Conservation (phyloP, 345 rosid species). For the Syzygium aromaticum region DNA sequence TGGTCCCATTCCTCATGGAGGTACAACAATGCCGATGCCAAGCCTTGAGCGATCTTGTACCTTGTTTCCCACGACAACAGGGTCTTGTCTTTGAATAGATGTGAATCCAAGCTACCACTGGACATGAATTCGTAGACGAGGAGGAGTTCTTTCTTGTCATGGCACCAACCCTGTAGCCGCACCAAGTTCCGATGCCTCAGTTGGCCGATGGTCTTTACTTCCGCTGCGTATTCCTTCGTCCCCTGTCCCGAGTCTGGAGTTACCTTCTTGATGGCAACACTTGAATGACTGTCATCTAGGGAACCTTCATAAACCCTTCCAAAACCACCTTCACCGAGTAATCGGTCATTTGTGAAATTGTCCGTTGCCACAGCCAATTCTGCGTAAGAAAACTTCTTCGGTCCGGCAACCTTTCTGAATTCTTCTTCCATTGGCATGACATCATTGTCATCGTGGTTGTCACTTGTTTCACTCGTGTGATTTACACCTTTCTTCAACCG, state of each 20-base stretch:
- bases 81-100: slow-evolving; percentile 7
- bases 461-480: not conserved
- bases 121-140: slow-evolving; percentile 15
- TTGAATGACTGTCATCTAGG: not conserved
- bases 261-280: not conserved
- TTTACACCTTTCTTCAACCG: not conserved
- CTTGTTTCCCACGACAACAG: slow-evolving; percentile 15
- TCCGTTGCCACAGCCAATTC: not conserved
- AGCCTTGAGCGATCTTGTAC: slow-evolving; percentile 12
- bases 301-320: not conserved
- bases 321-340: slow-evolving; percentile 4
- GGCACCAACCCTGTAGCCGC: not conserved
- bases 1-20: slow-evolving; percentile 16
- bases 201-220: slow-evolving; percentile 4
- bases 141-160: not conserved
- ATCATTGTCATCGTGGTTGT: not conserved
- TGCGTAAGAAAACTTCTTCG: not conserved
- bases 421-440: not conserved
- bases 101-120: slow-evolving; percentile 9
- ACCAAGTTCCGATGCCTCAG: slow-evolving; percentile 2
- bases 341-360: not conserved
- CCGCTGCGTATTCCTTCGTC: not conserved
- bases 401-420: not conserved
- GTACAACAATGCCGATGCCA: slow-evolving; percentile 19
- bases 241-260: not conserved